Conservation (phyloP, 2,329 filamentous ascomycete genomes). For the Cryphonectria nitschkei region DNA sequence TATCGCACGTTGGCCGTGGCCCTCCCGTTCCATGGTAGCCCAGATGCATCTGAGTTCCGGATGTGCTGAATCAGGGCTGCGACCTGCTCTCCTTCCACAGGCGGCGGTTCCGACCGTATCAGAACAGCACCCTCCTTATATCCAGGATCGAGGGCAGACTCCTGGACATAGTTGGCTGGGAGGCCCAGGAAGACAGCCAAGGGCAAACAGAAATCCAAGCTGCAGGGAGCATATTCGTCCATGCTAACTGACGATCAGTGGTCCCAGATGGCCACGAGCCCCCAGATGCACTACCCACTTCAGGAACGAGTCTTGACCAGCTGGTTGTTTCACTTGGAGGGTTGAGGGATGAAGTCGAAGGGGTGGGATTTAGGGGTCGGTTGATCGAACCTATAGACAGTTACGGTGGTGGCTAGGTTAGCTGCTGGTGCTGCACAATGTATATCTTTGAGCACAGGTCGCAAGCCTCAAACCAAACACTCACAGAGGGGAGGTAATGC, state of each 20-base stretch:
- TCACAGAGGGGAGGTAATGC: neutral
- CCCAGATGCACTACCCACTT: neutral
- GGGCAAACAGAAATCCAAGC: slow-evolving; percentile 85
- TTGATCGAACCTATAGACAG: neutral
- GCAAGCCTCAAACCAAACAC: neutral
- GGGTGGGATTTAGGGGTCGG: neutral
- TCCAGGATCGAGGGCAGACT: slow-evolving; percentile 50
- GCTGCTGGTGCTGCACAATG: neutral
- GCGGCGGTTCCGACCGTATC: slow-evolving; percentile 72
- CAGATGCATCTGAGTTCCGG: slow-evolving; percentile 64
- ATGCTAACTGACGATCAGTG: slow-evolving; percentile 47
- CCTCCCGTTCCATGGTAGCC: slow-evolving; percentile 69
- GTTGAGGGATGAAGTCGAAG: neutral
- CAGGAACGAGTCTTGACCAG: neutral
- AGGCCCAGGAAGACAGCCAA: slow-evolving; percentile 83
- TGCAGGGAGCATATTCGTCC: slow-evolving; percentile 80
- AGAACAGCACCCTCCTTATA: slow-evolving; percentile 62
- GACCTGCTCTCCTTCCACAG: slow-evolving; percentile 67
- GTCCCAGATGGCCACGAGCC: slow-evolving; percentile 1
- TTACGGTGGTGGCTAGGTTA: neutral
- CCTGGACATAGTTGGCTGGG: slow-evolving; percentile 44
- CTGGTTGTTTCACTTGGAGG: neutral
- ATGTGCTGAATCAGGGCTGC: slow-evolving; percentile 69
- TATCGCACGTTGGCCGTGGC: slow-evolving; percentile 51
- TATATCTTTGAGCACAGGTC: neutral